Evolutionary conservation across 768 basidiomycete species (phyloP).

Genomic region (Tricholoma flavovirens): DNA sequence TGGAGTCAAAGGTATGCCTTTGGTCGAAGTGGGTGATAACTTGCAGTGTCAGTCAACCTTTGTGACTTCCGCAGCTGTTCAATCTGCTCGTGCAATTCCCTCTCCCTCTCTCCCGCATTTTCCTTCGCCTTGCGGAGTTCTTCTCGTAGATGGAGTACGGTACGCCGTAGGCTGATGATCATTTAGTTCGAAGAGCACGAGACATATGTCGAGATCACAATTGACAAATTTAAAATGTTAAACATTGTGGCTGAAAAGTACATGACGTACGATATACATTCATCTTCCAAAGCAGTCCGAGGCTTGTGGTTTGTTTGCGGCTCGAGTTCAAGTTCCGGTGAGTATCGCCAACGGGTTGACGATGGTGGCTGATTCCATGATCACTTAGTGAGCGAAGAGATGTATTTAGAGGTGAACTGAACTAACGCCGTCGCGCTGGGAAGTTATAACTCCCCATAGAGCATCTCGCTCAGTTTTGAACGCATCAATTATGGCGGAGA

Average conservation of each 20-base stretch:
- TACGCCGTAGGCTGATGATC: background rate
- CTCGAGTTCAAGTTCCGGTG: background rate
- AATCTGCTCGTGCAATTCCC: background rate
- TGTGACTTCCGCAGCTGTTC: background rate
- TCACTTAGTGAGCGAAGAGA: background rate
- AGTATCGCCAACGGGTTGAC: background rate
- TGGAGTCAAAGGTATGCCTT: background rate
- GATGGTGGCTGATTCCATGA: background rate
- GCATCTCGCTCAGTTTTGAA: constrained; percentile 32
- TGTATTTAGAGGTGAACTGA: background rate
- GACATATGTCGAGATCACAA: background rate
- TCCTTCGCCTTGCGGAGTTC: background rate
- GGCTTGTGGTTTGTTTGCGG: background rate
- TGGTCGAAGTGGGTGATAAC: background rate
- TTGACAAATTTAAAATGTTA: background rate
- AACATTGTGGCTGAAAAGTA: background rate
- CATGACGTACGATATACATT: background rate
- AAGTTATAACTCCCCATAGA: constrained; percentile 9
- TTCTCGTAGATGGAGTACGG: background rate
- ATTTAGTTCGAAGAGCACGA: background rate
- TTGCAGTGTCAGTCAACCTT: background rate
- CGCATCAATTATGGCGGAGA: constrained; percentile 30
- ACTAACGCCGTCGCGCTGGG: background rate
- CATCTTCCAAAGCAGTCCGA: background rate
- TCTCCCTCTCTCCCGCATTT: background rate